phyloP scores from a whole-genome alignment of 2,329 filamentous ascomycete genomes.

The Curvularia spicifera region DNA sequence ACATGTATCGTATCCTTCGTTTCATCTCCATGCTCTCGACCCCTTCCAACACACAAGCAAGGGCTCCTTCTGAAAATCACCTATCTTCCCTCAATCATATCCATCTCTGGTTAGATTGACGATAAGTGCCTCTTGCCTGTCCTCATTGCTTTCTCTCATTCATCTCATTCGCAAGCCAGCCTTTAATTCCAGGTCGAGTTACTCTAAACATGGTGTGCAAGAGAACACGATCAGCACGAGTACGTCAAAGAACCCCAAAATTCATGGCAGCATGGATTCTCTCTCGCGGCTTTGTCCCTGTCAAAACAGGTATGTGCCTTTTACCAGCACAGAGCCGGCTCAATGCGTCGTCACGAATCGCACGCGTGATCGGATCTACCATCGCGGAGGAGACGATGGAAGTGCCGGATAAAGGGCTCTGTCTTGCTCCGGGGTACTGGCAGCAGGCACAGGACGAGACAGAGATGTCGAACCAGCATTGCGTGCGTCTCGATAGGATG shows the following conservation, averaged over 20 bases:
- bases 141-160: too few relatives aligned
- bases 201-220: background rate
- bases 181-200: background rate
- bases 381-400: slow-evolving; percentile 1
- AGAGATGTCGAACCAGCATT: background rate
- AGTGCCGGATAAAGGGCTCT: slow-evolving; percentile 2
- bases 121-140: background rate
- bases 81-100: background rate
- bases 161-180: background rate
- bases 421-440: background rate
- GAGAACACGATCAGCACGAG: background rate
- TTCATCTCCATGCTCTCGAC: background rate
- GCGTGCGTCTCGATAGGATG: slow-evolving; percentile 2
- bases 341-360: too few relatives aligned
- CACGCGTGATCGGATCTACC: background rate
- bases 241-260: background rate
- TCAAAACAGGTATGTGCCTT: background rate
- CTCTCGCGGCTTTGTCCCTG: background rate
- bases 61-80: background rate
- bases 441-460: background rate
- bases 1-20: background rate
- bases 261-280: too few relatives aligned
- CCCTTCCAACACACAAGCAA: background rate
- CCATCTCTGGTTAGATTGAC: background rate
- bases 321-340: background rate